phyloP scores from a whole-genome alignment of 345 rosid genomes.

The Orychophragmus violaceus region DNA sequence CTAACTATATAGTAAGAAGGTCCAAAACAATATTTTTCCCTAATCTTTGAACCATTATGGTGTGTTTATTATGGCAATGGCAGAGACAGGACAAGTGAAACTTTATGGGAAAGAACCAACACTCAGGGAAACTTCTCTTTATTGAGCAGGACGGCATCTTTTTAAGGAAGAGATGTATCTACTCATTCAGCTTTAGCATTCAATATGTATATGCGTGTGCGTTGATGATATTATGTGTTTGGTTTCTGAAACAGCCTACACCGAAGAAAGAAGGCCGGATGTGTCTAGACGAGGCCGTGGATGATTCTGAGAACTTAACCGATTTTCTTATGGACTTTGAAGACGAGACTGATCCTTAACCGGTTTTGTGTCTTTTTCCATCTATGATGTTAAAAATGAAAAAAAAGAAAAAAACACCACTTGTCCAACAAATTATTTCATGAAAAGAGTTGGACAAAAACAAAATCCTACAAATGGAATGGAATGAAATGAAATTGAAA shows the following conservation, averaged over 20 bases:
- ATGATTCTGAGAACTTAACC: constrained; percentile 82
- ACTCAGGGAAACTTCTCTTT: constrained; percentile 73
- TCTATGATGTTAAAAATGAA: not conserved
- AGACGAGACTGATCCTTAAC: constrained; percentile 1
- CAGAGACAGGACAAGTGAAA: constrained; percentile 84
- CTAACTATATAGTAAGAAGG: too few species aligned
- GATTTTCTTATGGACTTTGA: constrained; percentile 94
- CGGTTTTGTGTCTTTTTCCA: not conserved
- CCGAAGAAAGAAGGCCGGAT: constrained; percentile 49
- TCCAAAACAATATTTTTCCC: too few species aligned
- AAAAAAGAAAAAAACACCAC: not conserved
- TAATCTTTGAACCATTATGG: not conserved
- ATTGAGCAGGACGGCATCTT: constrained; percentile 87
- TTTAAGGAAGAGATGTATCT: constrained; percentile 85
- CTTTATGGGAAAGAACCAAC: constrained; percentile 86
- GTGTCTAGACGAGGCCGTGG: constrained; percentile 72
- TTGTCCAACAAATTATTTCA: constrained; percentile 19
- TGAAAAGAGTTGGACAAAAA: constrained; percentile 13
- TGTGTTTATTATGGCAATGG: constrained; percentile 75
- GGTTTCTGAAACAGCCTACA: constrained; percentile 23
- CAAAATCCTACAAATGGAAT: constrained; percentile 26
- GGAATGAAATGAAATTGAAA: constrained; percentile 14
- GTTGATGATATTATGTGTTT: not conserved
- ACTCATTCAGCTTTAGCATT: not conserved
- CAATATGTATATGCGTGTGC: not conserved